Evolutionary conservation across 108 stramenopile genomes (phyloP).

Genomic region (Pseudonitzschia multiseries): DNA sequence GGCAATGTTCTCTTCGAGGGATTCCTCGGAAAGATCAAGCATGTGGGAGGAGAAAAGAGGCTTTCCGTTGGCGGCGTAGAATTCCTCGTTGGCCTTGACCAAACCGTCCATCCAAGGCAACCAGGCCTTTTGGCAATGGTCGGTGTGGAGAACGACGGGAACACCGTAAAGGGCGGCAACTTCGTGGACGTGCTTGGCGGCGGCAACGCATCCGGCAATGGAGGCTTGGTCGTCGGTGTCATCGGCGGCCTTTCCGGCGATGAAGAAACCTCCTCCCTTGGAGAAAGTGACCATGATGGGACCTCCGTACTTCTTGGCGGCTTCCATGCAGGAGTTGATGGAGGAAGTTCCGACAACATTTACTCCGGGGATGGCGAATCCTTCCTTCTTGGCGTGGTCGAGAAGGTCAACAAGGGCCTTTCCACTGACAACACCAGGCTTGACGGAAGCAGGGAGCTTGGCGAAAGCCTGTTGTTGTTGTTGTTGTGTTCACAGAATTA

Average conservation of each 20-base stretch:
- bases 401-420: slow-evolving; percentile 84
- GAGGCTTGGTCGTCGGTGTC: slow-evolving; percentile 85
- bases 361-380: slow-evolving; percentile 94
- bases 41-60: slow-evolving; percentile 97
- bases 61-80: slow-evolving; percentile 80
- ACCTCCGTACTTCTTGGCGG: slow-evolving; percentile 88
- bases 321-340: slow-evolving; percentile 95
- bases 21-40: slow-evolving; percentile 96
- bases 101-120: slow-evolving; percentile 97
- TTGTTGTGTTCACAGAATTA: too few species aligned
- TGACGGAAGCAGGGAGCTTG: slow-evolving; percentile 86
- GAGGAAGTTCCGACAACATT: slow-evolving; percentile 91
- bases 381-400: slow-evolving; percentile 77
- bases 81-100: slow-evolving; percentile 85
- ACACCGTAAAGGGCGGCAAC: slow-evolving; percentile 93
- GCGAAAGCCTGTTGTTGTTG: slow-evolving; percentile 60
- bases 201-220: slow-evolving; percentile 89
- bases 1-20: slow-evolving; percentile 95
- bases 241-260: slow-evolving; percentile 88
- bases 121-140: slow-evolving; percentile 94
- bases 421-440: slow-evolving; percentile 92
- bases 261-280: slow-evolving; percentile 94
- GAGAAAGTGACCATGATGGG: slow-evolving; percentile 93
- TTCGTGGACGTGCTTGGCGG: slow-evolving; percentile 93
- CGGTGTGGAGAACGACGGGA: slow-evolving; percentile 94